A percentile compares a stretch with the other conserved stretches of the same genome.
These are phyloP conservation scores for Trichoderma koningii DNA, from an alignment of 2,329 filamentous ascomycete species.

Conservation along the genomic window DNA sequence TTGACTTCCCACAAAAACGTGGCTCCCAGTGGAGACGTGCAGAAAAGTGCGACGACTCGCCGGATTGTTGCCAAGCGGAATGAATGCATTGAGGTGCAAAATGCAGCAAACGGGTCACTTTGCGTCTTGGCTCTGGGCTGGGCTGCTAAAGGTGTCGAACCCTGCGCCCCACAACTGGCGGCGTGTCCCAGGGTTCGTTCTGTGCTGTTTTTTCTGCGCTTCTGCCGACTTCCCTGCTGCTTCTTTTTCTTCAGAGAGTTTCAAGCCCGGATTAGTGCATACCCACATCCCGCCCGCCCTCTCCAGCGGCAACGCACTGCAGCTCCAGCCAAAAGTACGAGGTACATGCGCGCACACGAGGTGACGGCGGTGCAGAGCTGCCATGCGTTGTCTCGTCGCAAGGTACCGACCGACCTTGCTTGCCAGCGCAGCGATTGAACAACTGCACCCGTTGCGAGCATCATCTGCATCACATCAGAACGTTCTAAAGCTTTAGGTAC, in stretches of 20 bases:
- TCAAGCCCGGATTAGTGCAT: constrained; percentile 26
- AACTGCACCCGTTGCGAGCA: neutral
- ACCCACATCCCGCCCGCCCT: constrained; percentile 6
- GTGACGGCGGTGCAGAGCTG: too few relatives aligned
- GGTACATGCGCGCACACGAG: too few relatives aligned
- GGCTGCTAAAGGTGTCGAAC: neutral
- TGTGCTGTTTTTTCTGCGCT: too few relatives aligned
- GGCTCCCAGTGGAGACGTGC: constrained; percentile 5
- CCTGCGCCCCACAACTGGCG: too few relatives aligned
- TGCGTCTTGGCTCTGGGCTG: neutral
- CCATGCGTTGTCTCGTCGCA: too few relatives aligned
- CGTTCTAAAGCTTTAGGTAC: too few relatives aligned
- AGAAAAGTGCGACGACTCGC: constrained; percentile 13
- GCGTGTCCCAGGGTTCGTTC: too few relatives aligned
- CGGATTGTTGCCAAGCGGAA: neutral
- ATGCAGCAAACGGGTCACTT: constrained; percentile 25
- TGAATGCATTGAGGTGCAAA: neutral
- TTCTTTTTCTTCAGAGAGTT: constrained; percentile 1
- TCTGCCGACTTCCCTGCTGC: too few relatives aligned
- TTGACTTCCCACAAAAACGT: constrained; percentile 9
- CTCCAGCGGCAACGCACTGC: too few relatives aligned
- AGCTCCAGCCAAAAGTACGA: too few relatives aligned
- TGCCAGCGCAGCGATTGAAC: neutral
- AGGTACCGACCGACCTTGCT: neutral
- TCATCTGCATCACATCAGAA: too few relatives aligned